Percentiles rank a stretch among this genome's conserved stretches.
These are phyloP conservation scores for Mentha longifolia DNA, from an alignment of 257 asterid genomes.

Conservation along the genomic window DNA sequence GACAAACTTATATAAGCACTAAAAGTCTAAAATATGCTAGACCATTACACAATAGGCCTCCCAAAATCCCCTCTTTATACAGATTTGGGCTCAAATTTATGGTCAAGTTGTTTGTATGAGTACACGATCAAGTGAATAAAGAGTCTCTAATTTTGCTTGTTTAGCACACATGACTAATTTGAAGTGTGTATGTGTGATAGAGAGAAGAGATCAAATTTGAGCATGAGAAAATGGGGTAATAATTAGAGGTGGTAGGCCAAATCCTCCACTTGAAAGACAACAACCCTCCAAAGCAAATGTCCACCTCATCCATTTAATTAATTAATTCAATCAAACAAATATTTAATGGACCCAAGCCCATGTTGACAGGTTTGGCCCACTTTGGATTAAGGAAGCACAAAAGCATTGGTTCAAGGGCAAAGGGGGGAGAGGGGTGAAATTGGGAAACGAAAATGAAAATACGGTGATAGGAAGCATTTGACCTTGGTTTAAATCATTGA, in stretches of 20 bases:
- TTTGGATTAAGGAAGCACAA: conserved; percentile 43
- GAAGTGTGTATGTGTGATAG: not conserved
- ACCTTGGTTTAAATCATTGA: conserved; percentile 35
- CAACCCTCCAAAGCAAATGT: conserved; percentile 28
- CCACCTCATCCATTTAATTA: conserved; percentile 15
- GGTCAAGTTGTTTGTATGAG: not conserved
- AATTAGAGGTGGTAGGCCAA: conserved; percentile 30
- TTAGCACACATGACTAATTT: not conserved
- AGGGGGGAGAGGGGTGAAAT: conserved; percentile 42
- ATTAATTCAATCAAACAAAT: conserved; percentile 24
- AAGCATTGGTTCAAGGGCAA: conserved; percentile 47
- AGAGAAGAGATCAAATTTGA: not conserved
- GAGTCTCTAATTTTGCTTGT: conserved; percentile 1
- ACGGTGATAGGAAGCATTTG: conserved; percentile 35
- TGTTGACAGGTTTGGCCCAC: conserved; percentile 16
- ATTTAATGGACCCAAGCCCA: conserved; percentile 5
- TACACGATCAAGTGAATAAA: conserved; percentile 7
- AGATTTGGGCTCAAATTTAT: not conserved
- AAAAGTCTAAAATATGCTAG: not conserved
- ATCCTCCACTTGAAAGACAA: conserved; percentile 20
- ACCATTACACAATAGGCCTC: not conserved
- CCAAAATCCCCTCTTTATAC: not conserved
- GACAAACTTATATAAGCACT: not conserved
- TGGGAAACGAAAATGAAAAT: conserved; percentile 28
- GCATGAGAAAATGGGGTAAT: not conserved